Percentiles rank a stretch among this genome's conserved stretches.
phyloP scores from a whole-genome alignment of 768 basidiomycete genomes.

The Trametes sanguinea region DNA sequence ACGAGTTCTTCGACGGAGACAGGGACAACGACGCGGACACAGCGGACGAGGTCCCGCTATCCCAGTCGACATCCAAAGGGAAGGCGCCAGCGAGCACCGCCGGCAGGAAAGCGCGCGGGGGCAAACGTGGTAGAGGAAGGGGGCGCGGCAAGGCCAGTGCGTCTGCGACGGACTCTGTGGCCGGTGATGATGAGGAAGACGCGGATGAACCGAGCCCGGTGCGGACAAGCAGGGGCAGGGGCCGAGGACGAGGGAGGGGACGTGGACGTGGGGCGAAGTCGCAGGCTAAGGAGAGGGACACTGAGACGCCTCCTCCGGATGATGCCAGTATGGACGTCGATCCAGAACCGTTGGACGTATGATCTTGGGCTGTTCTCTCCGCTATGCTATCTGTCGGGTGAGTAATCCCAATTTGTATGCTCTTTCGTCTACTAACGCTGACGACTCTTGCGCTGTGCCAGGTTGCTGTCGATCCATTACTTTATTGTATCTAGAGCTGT shows the following conservation, averaged over 20 bases:
- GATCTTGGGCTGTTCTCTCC: not conserved
- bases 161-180: slow-evolving; percentile 28
- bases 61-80: slow-evolving; percentile 32
- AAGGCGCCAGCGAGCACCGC: slow-evolving; percentile 27
- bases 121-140: slow-evolving; percentile 35
- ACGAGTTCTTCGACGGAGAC: slow-evolving; percentile 76
- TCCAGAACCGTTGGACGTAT: slow-evolving; percentile 12
- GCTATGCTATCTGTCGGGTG: not conserved
- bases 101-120: slow-evolving; percentile 28
- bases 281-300: slow-evolving; percentile 23
- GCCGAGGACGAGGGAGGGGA: slow-evolving; percentile 36
- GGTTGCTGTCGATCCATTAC: slow-evolving; percentile 3
- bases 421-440: not conserved
- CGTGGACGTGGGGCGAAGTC: slow-evolving; percentile 32
- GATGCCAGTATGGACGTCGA: slow-evolving; percentile 25
- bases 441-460: not conserved
- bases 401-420: not conserved
- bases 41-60: slow-evolving; percentile 18
- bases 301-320: slow-evolving; percentile 22
- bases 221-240: slow-evolving; percentile 34
- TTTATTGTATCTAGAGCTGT: slow-evolving; percentile 12
- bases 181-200: slow-evolving; percentile 44
- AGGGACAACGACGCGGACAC: slow-evolving; percentile 59
- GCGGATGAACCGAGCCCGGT: slow-evolving; percentile 36
- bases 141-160: slow-evolving; percentile 30